Percentiles rank a stretch among this genome's conserved stretches.
phyloP scores from a whole-genome alignment of 75 land plant genomes.

The Pinus albicaulis region DNA sequence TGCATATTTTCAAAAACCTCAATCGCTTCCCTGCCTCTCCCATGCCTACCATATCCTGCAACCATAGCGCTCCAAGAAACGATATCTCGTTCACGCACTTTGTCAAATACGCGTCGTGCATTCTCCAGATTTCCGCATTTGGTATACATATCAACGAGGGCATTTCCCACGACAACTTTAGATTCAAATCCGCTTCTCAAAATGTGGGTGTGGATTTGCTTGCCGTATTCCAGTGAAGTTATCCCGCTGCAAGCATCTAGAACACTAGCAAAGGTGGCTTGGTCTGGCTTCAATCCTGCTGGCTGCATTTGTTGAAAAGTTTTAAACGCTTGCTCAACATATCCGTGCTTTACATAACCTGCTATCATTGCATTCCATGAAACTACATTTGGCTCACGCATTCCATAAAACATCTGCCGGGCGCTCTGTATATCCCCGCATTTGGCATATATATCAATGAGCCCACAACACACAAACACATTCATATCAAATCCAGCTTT shows the following conservation, averaged over 20 bases:
- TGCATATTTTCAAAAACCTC: conserved; percentile 13
- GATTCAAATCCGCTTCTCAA: conserved; percentile 12
- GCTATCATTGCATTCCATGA: conserved; percentile 44
- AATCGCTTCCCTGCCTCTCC: conserved; percentile 26
- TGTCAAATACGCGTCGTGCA: conserved; percentile 37
- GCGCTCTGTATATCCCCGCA: background rate
- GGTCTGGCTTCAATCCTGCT: conserved; percentile 3
- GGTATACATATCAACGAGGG: conserved; percentile 30
- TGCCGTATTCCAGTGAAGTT: conserved; percentile 19
- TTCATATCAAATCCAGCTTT: background rate
- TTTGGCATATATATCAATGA: background rate
- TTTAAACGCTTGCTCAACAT: conserved; percentile 9
- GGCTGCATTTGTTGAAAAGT: conserved; percentile 30
- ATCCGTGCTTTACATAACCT: conserved; percentile 10
- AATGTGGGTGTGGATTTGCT: conserved; percentile 19
- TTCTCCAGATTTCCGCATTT: conserved; percentile 26
- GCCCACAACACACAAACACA: background rate
- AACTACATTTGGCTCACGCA: background rate
- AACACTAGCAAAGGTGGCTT: background rate
- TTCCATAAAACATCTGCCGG: background rate
- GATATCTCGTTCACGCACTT: conserved; percentile 27
- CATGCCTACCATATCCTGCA: conserved; percentile 28
- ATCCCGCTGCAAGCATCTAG: conserved; percentile 6
- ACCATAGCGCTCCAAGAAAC: conserved; percentile 58
- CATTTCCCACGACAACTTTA: conserved; percentile 25